These are phyloP conservation scores for Alternaria angustiovoidea DNA, from an alignment of 2,329 filamentous ascomycete genomes.

Conservation along the genomic window DNA sequence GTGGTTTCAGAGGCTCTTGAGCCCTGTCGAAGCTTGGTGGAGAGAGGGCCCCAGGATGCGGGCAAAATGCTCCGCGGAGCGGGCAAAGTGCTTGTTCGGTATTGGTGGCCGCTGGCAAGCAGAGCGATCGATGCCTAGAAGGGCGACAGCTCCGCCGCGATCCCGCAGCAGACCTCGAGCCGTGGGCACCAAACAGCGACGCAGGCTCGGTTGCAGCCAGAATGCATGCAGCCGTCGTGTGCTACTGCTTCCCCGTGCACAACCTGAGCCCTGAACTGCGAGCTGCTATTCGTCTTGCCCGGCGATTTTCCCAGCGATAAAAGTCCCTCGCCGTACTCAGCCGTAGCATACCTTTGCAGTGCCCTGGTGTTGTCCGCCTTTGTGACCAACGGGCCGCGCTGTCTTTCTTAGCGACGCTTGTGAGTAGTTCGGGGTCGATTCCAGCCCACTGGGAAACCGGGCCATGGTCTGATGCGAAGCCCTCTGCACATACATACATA, in stretches of 20 bases:
- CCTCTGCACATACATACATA: slow-evolving; percentile 29
- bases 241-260: slow-evolving; percentile 15
- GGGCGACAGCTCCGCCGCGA: neutral
- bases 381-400: slow-evolving; percentile 32
- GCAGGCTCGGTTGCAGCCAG: slow-evolving; percentile 18
- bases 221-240: slow-evolving; percentile 24
- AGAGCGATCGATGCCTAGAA: neutral
- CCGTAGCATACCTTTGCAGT: slow-evolving; percentile 12
- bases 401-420: slow-evolving; percentile 35
- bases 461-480: slow-evolving; percentile 25
- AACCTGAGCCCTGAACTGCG: slow-evolving; percentile 8
- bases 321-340: slow-evolving; percentile 16
- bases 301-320: neutral
- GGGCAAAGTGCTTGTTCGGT: slow-evolving; percentile 14
- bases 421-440: slow-evolving; percentile 38
- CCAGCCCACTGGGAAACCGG: slow-evolving; percentile 38
- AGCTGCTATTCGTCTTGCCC: slow-evolving; percentile 14
- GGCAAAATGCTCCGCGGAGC: slow-evolving; percentile 15
- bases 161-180: slow-evolving; percentile 20
- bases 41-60: slow-evolving; percentile 7
- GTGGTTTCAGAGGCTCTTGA: neutral
- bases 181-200: slow-evolving; percentile 19
- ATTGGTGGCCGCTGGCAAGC: slow-evolving; percentile 20
- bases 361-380: slow-evolving; percentile 22
- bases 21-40: neutral